Evolutionary conservation across 306 rosid species (phyloP), one percentile per base, ranked within the genome.

Genomic region (Quercus suber): DNA sequence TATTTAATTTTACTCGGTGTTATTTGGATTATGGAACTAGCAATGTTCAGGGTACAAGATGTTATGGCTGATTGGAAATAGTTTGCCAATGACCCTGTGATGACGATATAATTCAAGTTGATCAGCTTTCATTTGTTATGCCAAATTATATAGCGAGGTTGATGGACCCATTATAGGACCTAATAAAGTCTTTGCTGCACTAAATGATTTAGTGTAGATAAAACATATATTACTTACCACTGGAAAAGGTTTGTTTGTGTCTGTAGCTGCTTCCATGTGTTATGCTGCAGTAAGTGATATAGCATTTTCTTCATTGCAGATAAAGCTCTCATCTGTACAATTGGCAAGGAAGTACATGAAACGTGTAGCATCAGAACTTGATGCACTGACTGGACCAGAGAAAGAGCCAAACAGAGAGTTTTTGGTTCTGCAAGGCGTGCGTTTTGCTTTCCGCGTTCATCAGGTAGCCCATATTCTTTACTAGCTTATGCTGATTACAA

Each of bases 281-380:
- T 10, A 71, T 31, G 49, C 60, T 79, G n/a, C 76, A 51, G 80
- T 25, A 77, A 68, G 59, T 81, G 58, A 15, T 56, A n/a, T 63
- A 52, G 19, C 23, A 31, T 70, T 17, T 80, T 70, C 76, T 1
- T 63, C 37, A 56, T 72, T 84, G 83, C 89, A 92, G 98, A 94
- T 92, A 76, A 94, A 94, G 90, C 97, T 92, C 79, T 90, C 98
- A 73, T 94, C 97, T 8, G 98, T 92, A 6, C 98, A 94, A 81
- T 83, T 94, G 67, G 97, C 97, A 67, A 89, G 85, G 86, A 94
- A 89, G 88, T 92, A 92, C 69, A 94, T 94, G 97, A 92, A 92
- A 56, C 97, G 94, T 15, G 97, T 94, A 58, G 93, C 92, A 71
- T 82, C 94, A 14, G 98, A 92, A 76, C 97, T 94, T 75, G 97